A percentile compares a stretch with the other conserved stretches of the same genome.
These are phyloP conservation scores for Syzygium aromaticum DNA, from an alignment of 345 rosid species.

Conservation along the genomic window DNA sequence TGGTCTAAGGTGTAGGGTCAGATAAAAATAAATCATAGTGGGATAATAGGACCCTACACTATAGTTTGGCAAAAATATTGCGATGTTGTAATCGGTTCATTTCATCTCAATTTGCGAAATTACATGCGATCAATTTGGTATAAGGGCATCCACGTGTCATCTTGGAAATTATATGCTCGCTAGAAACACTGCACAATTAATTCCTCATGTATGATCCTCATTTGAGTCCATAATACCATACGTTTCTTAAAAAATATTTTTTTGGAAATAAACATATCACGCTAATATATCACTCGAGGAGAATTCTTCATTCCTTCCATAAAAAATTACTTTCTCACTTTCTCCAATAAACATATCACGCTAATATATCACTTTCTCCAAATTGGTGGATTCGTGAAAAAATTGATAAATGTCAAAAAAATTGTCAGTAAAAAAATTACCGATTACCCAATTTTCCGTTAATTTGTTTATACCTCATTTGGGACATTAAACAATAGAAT, in stretches of 20 bases:
- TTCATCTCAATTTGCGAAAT: not conserved
- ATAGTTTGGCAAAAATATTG: not conserved
- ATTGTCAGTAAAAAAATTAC: not conserved
- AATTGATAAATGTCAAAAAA: not conserved
- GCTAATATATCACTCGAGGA: not conserved
- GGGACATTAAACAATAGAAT: not conserved
- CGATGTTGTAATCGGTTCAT: not conserved
- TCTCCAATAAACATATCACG: too few relatives aligned
- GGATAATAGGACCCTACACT: not conserved
- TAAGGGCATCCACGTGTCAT: not conserved
- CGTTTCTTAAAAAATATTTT: not conserved
- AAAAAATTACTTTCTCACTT: too few relatives aligned
- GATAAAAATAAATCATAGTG: not conserved
- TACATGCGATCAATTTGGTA: not conserved
- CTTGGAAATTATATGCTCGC: not conserved
- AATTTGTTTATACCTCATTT: too few relatives aligned
- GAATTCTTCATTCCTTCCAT: not conserved
- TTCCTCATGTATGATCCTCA: not conserved
- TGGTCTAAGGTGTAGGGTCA: not conserved
- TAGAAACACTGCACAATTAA: not conserved
- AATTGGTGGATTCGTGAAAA: not conserved
- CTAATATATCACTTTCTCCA: not conserved
- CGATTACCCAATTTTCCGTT: not conserved
- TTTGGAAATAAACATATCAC: not conserved
- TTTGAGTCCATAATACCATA: not conserved